A percentile compares a stretch with the other conserved stretches of the same genome.
phyloP scores from a whole-genome alignment of 345 rosid genomes.

The Streptanthus diversifolius region DNA sequence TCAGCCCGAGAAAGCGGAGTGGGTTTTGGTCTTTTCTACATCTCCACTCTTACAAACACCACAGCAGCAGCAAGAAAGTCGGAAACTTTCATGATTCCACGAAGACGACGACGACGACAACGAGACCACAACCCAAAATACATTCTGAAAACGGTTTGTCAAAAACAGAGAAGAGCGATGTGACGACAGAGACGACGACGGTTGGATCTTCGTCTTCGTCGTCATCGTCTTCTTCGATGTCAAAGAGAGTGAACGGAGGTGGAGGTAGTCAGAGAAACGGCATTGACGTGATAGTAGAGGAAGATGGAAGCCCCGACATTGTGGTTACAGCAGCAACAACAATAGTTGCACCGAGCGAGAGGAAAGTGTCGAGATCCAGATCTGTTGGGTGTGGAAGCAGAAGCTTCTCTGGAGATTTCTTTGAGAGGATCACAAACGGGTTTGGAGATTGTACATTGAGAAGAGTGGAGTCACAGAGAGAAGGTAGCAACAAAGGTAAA shows the following conservation, averaged over 20 bases:
- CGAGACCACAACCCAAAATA: not conserved
- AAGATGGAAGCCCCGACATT: constrained; percentile 52
- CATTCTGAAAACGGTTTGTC: not conserved
- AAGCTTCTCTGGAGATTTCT: constrained; percentile 96
- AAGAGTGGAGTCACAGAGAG: constrained; percentile 95
- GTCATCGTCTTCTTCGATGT: constrained; percentile 40
- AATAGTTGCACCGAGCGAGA: constrained; percentile 41
- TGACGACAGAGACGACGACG: not conserved
- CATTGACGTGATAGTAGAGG: constrained; percentile 49
- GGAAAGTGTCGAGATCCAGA: constrained; percentile 98
- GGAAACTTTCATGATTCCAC: constrained; percentile 26
- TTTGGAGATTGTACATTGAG: constrained; percentile 94
- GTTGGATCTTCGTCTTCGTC: constrained; percentile 33
- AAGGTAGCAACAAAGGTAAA: constrained; percentile 53
- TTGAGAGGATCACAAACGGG: constrained; percentile 93
- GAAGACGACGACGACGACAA: not conserved
- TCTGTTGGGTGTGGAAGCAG: constrained; percentile 98
- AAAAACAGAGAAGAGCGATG: not conserved
- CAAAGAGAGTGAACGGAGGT: constrained; percentile 37
- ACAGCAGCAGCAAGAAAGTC: constrained; percentile 35
- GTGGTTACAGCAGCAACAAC: constrained; percentile 35
- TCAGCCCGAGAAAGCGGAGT: constrained; percentile 57
- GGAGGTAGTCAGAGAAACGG: constrained; percentile 21
- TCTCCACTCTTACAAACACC: constrained; percentile 51
- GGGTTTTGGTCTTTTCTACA: constrained; percentile 90